A percentile compares a stretch with the other conserved stretches of the same genome.
Conservation (phyloP, 352 stramenopile genomes). For the Phytophthora pini region DNA sequence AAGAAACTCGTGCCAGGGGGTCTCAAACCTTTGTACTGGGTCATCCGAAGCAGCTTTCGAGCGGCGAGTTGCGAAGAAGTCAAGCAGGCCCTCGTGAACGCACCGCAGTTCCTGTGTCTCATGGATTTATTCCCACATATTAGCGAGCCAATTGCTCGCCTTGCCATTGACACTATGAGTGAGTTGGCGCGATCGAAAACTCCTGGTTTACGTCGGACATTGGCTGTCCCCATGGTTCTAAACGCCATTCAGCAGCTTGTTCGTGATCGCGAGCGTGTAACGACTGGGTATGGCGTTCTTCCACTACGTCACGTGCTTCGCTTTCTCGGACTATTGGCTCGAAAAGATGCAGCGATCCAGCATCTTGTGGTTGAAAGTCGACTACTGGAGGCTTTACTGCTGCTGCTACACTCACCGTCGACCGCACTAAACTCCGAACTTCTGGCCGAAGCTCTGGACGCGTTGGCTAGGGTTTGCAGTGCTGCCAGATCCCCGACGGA, state of each 20-base stretch:
- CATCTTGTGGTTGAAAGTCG: slow-evolving; percentile 58
- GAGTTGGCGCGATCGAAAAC: slow-evolving; percentile 39
- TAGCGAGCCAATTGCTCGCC: slow-evolving; percentile 42
- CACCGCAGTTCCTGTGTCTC: slow-evolving; percentile 54
- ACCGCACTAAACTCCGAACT: slow-evolving; percentile 43
- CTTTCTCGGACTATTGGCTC: slow-evolving; percentile 48
- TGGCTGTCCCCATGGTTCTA: slow-evolving; percentile 55
- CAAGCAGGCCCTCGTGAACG: slow-evolving; percentile 42
- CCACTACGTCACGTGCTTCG: slow-evolving; percentile 50
- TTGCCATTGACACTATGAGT: slow-evolving; percentile 48
- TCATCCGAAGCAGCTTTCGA: slow-evolving; percentile 42
- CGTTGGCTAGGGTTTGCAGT: slow-evolving; percentile 64
- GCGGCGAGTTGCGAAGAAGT: slow-evolving; percentile 29
- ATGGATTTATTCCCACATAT: slow-evolving; percentile 52
- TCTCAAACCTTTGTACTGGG: slow-evolving; percentile 45
- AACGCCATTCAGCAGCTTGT: slow-evolving; percentile 47
- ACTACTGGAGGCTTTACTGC: slow-evolving; percentile 54
- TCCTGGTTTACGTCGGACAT: slow-evolving; percentile 32
- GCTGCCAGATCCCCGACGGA: slow-evolving; percentile 22
- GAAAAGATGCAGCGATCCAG: slow-evolving; percentile 58
- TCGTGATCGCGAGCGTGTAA: slow-evolving; percentile 37
- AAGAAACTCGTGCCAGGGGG: slow-evolving; percentile 21
- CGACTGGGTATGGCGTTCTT: slow-evolving; percentile 14
- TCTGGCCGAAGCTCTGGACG: slow-evolving; percentile 52
- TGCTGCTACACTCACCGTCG: slow-evolving; percentile 57